Conservation (phyloP, 2,329 filamentous ascomycete genomes). For the Moelleriella libera region DNA sequence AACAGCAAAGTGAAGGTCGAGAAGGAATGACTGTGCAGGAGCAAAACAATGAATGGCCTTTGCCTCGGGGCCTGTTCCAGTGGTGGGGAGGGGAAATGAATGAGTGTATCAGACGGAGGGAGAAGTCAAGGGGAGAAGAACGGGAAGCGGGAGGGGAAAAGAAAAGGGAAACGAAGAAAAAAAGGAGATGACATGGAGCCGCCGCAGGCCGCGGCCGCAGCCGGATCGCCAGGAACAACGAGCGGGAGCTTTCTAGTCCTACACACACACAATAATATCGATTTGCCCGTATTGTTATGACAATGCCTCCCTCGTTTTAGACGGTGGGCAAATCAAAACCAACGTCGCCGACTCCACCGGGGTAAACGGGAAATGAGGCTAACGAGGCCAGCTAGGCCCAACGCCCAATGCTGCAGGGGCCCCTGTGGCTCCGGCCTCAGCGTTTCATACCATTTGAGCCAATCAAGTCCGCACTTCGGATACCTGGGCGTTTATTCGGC, state of each 20-base stretch:
- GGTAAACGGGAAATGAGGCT: constrained; percentile 5
- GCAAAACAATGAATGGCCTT: constrained; percentile 1
- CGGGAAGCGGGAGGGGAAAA: neutral
- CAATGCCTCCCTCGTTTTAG: neutral
- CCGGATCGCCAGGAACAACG: constrained; percentile 1
- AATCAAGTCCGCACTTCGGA: neutral
- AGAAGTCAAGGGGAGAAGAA: neutral
- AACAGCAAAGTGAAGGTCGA: neutral
- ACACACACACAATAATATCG: neutral
- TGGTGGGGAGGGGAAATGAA: neutral
- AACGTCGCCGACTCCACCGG: neutral
- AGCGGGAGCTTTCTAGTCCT: neutral
- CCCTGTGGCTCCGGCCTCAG: constrained; percentile 1
- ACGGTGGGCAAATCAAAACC: neutral
- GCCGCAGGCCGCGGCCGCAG: neutral
- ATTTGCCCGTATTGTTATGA: neutral
- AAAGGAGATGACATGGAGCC: neutral
- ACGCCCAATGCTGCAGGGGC: constrained; percentile 4
- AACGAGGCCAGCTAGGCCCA: neutral
- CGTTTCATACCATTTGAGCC: neutral
- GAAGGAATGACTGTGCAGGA: neutral
- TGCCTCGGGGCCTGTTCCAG: neutral
- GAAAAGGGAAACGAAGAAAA: constrained; percentile 2
- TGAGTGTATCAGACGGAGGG: constrained; percentile 1
- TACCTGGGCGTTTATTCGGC: neutral